phyloP scores from a whole-genome alignment of 2,329 filamentous ascomycete species.

The Reticulascus tulasneorum region DNA sequence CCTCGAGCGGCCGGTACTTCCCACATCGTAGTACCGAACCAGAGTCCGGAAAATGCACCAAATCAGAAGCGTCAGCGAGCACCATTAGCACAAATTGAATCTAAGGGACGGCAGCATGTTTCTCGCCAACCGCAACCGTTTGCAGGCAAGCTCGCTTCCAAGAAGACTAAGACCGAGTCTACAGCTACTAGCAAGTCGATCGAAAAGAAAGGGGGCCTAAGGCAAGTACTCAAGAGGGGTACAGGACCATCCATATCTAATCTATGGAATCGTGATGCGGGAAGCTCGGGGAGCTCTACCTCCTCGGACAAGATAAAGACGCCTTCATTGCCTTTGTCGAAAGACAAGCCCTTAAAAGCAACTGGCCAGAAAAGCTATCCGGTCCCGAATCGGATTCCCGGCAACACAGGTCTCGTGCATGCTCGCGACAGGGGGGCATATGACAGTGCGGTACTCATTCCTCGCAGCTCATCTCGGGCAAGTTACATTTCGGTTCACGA shows the following conservation, averaged over 20 bases:
- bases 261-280: conserved; percentile 45
- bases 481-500: conserved; percentile 50
- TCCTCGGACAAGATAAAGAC: conserved; percentile 16
- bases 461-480: conserved; percentile 39
- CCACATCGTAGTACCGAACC: conserved; percentile 17
- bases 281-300: conserved; percentile 10
- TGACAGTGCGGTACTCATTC: conserved; percentile 20
- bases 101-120: conserved; percentile 14
- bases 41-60: conserved; percentile 29
- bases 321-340: conserved; percentile 7
- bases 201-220: conserved; percentile 45
- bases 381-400: too few species aligned
- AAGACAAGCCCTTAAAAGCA: neutral
- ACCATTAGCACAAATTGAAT: conserved; percentile 23
- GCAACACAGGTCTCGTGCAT: too few species aligned
- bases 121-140: conserved; percentile 17
- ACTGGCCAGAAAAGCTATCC: conserved; percentile 2
- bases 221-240: conserved; percentile 49
- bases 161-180: conserved; percentile 24
- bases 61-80: conserved; percentile 45
- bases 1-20: conserved; percentile 10
- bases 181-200: conserved; percentile 14
- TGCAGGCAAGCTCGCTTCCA: conserved; percentile 21
- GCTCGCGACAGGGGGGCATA: conserved; percentile 1
- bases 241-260: conserved; percentile 42